These are phyloP conservation scores for Fusarium agapanthi DNA, from an alignment of 2,329 filamentous ascomycete species.

Conservation along the genomic window DNA sequence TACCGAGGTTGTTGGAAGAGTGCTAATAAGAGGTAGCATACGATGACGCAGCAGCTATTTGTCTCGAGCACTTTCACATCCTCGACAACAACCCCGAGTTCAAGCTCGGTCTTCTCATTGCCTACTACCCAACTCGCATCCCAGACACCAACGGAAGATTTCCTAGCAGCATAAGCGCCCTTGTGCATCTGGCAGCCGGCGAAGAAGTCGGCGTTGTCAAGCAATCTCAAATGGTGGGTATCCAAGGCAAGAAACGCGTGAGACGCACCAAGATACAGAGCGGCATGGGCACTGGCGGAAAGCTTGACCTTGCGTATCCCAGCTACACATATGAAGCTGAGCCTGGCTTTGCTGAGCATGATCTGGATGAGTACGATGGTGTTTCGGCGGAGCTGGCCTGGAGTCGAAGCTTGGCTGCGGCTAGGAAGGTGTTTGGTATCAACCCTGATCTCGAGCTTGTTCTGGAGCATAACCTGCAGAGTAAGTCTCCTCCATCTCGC, in stretches of 20 bases:
- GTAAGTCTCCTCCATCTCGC: constrained; percentile 47
- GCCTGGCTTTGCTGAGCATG: constrained; percentile 75
- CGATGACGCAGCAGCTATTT: constrained; percentile 54
- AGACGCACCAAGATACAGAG: constrained; percentile 46
- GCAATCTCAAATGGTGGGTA: constrained; percentile 54
- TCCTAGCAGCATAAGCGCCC: constrained; percentile 49
- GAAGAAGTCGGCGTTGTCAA: constrained; percentile 53
- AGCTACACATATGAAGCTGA: constrained; percentile 57
- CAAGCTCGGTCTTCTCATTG: constrained; percentile 53
- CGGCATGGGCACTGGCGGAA: constrained; percentile 51
- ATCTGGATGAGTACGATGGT: constrained; percentile 73
- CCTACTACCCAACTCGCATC: constrained; percentile 56
- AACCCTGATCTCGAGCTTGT: constrained; percentile 70
- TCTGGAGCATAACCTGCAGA: constrained; percentile 71
- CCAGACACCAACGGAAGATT: constrained; percentile 54
- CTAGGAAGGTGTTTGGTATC: constrained; percentile 70
- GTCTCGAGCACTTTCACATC: constrained; percentile 56
- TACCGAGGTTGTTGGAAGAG: no score
- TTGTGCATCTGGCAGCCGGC: constrained; percentile 53
- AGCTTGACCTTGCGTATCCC: constrained; percentile 48
- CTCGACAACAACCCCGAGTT: constrained; percentile 55
- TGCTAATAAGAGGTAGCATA: no score
- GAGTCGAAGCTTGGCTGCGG: constrained; percentile 67
- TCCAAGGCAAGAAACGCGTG: constrained; percentile 54
- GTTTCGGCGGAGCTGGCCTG: constrained; percentile 73